phyloP scores from a whole-genome alignment of 805 yeast genomes.

The Metschnikowia dekortorum region DNA sequence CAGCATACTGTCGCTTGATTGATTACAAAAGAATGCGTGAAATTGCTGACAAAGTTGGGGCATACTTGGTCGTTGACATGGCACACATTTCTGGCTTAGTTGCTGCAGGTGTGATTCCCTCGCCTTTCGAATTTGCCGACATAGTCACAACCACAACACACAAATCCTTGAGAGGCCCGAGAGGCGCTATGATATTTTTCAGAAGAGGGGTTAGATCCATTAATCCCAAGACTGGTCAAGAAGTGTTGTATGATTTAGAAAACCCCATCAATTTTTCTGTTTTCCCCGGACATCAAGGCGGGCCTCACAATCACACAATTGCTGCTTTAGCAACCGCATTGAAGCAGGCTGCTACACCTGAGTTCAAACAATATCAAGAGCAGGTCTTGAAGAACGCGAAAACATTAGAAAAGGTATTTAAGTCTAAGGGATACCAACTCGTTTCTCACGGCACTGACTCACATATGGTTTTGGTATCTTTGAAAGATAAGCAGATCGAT shows the following conservation, averaged over 20 bases:
- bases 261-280: constrained; percentile 95
- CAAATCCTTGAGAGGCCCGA: constrained; percentile 97
- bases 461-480: constrained; percentile 88
- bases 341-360: constrained; percentile 89
- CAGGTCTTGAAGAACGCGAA: constrained; percentile 88
- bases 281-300: constrained; percentile 99
- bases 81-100: constrained; percentile 97
- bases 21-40: constrained; percentile 96
- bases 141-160: constrained; percentile 98
- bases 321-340: constrained; percentile 96
- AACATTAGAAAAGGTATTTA: constrained; percentile 71
- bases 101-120: constrained; percentile 92
- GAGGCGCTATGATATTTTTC: constrained; percentile 99
- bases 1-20: constrained; percentile 94
- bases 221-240: constrained; percentile 84
- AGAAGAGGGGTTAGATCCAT: constrained; percentile 90
- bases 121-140: constrained; percentile 96
- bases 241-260: constrained; percentile 85
- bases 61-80: constrained; percentile 95
- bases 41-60: constrained; percentile 96
- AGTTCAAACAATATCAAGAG: constrained; percentile 83
- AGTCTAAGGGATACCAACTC: constrained; percentile 66
- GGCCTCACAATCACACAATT: constrained; percentile 99
- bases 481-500: constrained; percentile 85
- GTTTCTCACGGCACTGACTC: constrained; percentile 97